Evolutionary conservation across 1,284 basidiomycete species (phyloP), one percentile per base, ranked within the genome.

Genomic region (Mycosarcoma mackinlayi): DNA sequence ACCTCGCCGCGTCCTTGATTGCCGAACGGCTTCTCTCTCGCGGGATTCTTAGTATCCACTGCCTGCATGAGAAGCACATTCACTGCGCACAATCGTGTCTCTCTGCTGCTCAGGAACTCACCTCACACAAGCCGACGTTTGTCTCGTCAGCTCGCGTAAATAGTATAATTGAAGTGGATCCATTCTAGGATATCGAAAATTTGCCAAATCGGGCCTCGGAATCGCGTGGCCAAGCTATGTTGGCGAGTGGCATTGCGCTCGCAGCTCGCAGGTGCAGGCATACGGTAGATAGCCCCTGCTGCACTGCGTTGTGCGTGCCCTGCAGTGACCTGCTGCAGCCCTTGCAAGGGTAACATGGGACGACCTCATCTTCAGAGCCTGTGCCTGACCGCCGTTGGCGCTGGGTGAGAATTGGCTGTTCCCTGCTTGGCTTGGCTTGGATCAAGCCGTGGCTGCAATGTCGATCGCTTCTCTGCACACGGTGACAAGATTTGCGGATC

Each of bases 181-280:
- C n/a, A n/a, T n/a, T n/a, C n/a, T n/a, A n/a, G n/a, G n/a, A n/a
- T 10, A 16, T 13, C 30, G 10, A 19, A 40, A n/a, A 33, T 34
- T 6, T 16, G 19, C 11, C 8, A 7, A 34, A 34, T 8, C 27
- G 21, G 38, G 31, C 38, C 50, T 42, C 49, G 40, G 49, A 52
- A 30, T 42, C 42, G 30, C 49, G 37, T 27, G 18, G 49, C 28
- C 13, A 35, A n/a, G n/a, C n/a, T n/a, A n/a, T n/a, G n/a, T n/a
- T n/a, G n/a, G n/a, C n/a, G n/a, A n/a, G n/a, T n/a, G n/a, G n/a
- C n/a, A n/a, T n/a, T n/a, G n/a, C n/a, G n/a, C n/a, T n/a, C n/a
- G n/a, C n/a, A n/a, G n/a, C n/a, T n/a, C n/a, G n/a, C n/a, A n/a
- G n/a, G n/a, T n/a, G n/a, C n/a, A n/a, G n/a, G n/a, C n/a, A n/a